These are phyloP conservation scores for Spathaspora sp. DNA, from an alignment of 805 yeast species.

Conservation along the genomic window DNA sequence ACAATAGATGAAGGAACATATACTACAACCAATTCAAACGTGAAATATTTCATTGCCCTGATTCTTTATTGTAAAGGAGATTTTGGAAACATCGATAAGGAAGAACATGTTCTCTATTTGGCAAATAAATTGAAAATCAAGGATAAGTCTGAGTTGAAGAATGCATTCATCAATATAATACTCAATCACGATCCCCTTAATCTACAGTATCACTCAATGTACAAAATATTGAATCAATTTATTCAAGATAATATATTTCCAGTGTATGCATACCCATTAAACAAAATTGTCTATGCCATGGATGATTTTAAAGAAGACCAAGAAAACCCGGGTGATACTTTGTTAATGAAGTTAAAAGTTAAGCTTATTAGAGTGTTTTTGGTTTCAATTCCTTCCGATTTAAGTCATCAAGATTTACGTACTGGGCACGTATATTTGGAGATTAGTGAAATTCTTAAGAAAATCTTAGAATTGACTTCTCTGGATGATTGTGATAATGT, in stretches of 20 bases:
- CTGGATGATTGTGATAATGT: background rate
- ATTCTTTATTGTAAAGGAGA: background rate
- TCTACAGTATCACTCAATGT: background rate
- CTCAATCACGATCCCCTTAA: background rate
- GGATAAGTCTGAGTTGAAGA: background rate
- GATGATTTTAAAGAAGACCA: background rate
- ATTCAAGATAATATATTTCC: conserved; percentile 3
- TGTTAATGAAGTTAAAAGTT: background rate
- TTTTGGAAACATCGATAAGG: background rate
- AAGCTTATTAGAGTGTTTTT: background rate
- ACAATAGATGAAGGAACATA: background rate
- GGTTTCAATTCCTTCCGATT: conserved; percentile 1
- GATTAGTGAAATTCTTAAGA: background rate
- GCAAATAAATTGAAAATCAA: background rate
- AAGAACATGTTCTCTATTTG: background rate
- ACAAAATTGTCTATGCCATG: background rate
- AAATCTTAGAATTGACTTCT: background rate
- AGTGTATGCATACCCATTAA: conserved; percentile 7
- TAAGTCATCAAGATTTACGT: background rate
- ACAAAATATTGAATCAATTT: background rate
- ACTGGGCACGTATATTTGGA: background rate
- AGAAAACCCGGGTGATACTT: background rate
- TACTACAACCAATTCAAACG: background rate
- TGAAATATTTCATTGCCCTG: background rate
- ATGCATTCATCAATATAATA: background rate